Conservation (phyloP, 139 green algal species). For the Closterium sp. region DNA sequence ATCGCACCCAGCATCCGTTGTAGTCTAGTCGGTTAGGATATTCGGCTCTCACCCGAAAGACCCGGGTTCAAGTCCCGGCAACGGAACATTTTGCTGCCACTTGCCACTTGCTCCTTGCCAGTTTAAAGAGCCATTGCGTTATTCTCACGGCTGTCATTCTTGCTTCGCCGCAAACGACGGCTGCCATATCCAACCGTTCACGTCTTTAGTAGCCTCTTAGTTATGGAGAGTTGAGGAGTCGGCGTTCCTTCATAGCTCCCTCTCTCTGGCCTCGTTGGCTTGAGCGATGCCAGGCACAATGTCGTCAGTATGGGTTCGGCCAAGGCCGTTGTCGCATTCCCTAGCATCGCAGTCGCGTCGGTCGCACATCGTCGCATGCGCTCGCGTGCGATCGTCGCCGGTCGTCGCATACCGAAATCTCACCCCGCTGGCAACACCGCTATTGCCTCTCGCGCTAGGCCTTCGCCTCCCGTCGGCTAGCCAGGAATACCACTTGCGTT, state of each 20-base stretch:
- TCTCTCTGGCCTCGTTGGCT: neutral
- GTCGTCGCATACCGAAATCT: neutral
- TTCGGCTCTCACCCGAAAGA: too few species aligned
- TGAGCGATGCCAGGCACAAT: neutral
- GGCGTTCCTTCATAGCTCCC: neutral
- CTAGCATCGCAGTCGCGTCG: neutral
- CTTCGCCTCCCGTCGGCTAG: neutral
- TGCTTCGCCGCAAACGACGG: neutral
- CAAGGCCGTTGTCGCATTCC: neutral
- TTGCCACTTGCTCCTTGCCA: too few species aligned
- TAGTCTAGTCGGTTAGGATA: too few species aligned
- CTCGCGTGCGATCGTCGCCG: neutral
- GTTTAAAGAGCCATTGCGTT: too few species aligned
- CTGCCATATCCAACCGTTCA: neutral
- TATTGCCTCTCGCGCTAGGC: neutral
- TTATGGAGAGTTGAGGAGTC: neutral
- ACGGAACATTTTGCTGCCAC: too few species aligned
- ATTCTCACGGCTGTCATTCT: neutral
- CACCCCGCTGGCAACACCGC: too few species aligned
- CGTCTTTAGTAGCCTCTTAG: too few species aligned
- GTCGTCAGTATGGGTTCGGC: neutral
- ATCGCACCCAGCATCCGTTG: too few species aligned
- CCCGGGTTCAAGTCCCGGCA: too few species aligned
- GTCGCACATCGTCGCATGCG: neutral
- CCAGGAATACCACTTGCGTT: neutral